Percentiles rank a stretch among this genome's conserved stretches.
Evolutionary conservation across 1,284 basidiomycete species (phyloP).

Genomic region (Irpex rosettiformis): DNA sequence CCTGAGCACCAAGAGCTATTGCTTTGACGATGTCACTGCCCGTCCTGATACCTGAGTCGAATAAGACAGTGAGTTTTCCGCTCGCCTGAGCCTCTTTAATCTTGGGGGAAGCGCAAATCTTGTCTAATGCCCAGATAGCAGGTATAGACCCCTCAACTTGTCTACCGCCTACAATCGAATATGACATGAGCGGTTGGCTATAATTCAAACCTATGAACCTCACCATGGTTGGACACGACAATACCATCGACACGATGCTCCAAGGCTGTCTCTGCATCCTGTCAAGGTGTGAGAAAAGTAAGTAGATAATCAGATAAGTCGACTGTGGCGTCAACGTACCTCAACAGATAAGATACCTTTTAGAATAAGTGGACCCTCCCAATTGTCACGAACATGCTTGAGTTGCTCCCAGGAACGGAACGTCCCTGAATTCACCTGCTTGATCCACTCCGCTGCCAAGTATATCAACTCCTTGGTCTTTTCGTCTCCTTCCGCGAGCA

Average conservation of each 20-base stretch:
- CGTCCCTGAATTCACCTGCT: constrained; percentile 53
- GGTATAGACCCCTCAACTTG: constrained; percentile 80
- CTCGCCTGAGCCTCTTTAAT: constrained; percentile 54
- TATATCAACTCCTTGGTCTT: constrained; percentile 34
- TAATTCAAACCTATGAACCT: not conserved
- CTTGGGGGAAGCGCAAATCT: constrained; percentile 54
- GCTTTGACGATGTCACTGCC: constrained; percentile 78
- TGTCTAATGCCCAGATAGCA: constrained; percentile 64
- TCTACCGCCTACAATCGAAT: constrained; percentile 53
- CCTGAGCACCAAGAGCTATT: constrained; percentile 66
- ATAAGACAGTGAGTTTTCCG: constrained; percentile 65
- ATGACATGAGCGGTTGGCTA: not conserved
- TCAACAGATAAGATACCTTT: constrained; percentile 59
- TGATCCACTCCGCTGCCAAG: constrained; percentile 53
- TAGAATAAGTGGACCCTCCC: constrained; percentile 67
- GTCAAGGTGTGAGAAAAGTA: constrained; percentile 2
- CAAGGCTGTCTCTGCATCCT: constrained; percentile 71
- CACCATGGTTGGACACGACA: constrained; percentile 80
- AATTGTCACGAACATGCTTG: constrained; percentile 57
- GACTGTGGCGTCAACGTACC: too few species aligned
- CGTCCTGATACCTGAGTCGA: constrained; percentile 77
- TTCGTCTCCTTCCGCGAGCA: constrained; percentile 42
- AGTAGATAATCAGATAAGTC: too few species aligned
- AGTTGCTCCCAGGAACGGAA: constrained; percentile 67
- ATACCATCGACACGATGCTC: constrained; percentile 72